Evolutionary conservation across 345 rosid species (phyloP).

Genomic region (Populus ilicifolia): DNA sequence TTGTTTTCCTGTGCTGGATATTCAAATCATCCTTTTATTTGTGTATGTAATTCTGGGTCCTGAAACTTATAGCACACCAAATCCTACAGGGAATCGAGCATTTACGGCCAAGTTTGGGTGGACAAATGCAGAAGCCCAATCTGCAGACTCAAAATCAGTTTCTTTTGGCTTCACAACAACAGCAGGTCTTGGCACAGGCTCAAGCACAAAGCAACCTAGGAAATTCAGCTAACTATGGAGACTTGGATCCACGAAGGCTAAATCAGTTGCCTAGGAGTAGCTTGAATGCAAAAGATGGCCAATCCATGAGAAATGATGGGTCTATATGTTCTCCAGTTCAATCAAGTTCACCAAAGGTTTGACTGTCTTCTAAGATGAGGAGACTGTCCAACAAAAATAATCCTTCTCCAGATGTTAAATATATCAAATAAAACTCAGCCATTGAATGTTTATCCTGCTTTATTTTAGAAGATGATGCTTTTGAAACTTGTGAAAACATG

Average conservation of each 20-base stretch:
- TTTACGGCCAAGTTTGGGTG: slow-evolving; percentile 42
- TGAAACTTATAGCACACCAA: slow-evolving; percentile 1
- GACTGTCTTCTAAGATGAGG: background rate
- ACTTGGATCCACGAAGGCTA: slow-evolving; percentile 48
- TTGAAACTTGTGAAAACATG: too few species aligned
- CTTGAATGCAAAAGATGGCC: slow-evolving; percentile 53
- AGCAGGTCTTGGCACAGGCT: slow-evolving; percentile 52
- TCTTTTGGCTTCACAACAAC: slow-evolving; percentile 52
- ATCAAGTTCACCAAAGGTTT: slow-evolving; percentile 60
- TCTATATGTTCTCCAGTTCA: slow-evolving; percentile 50
- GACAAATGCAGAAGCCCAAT: slow-evolving; percentile 52
- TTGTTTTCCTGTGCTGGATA: background rate
- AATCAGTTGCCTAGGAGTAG: slow-evolving; percentile 43
- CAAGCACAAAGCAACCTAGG: slow-evolving; percentile 47
- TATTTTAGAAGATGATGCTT: too few species aligned
- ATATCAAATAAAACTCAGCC: too few species aligned
- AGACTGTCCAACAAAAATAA: background rate
- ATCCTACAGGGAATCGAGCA: slow-evolving; percentile 51
- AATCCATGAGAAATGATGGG: slow-evolving; percentile 49
- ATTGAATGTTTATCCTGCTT: too few species aligned
- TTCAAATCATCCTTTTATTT: background rate
- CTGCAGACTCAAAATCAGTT: slow-evolving; percentile 45
- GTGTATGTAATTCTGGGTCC: background rate
- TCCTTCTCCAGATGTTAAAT: too few species aligned
- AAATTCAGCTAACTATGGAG: slow-evolving; percentile 40